Conservation (phyloP, 75 land plant species). For the Picea glauca region DNA sequence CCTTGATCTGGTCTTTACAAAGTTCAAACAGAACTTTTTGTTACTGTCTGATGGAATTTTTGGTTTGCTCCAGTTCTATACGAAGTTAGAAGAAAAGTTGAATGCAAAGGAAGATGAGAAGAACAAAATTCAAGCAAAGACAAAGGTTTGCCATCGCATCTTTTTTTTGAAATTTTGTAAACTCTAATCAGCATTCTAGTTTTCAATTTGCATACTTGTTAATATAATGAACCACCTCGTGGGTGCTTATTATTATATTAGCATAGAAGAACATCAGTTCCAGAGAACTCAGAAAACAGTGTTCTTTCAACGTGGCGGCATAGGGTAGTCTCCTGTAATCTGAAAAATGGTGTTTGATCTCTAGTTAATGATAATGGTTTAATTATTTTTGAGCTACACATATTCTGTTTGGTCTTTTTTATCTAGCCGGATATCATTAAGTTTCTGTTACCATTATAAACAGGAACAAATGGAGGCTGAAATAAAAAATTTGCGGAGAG, state of each 20-base stretch:
- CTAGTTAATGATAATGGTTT: not conserved
- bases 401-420: not conserved
- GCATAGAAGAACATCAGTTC: too few relatives aligned
- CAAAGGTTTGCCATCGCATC: slow-evolving; percentile 25
- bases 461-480: slow-evolving; percentile 51
- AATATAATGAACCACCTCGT: not conserved
- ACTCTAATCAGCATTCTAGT: not conserved
- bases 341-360: too few relatives aligned
- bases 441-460: not conserved
- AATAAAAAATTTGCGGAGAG: slow-evolving; percentile 38
- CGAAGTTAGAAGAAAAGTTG: slow-evolving; percentile 55
- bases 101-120: slow-evolving; percentile 66
- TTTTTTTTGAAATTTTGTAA: not conserved
- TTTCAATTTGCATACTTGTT: not conserved
- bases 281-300: too few relatives aligned
- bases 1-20: not conserved
- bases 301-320: too few relatives aligned
- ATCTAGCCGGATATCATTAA: not conserved
- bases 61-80: slow-evolving; percentile 31
- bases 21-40: not conserved
- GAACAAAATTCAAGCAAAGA: slow-evolving; percentile 49
- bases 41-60: slow-evolving; percentile 3
- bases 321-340: too few relatives aligned
- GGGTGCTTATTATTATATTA: too few relatives aligned
- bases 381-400: not conserved